Conservation (phyloP, 1,139 yeast species). For the Magnusiomyces fungicola region DNA sequence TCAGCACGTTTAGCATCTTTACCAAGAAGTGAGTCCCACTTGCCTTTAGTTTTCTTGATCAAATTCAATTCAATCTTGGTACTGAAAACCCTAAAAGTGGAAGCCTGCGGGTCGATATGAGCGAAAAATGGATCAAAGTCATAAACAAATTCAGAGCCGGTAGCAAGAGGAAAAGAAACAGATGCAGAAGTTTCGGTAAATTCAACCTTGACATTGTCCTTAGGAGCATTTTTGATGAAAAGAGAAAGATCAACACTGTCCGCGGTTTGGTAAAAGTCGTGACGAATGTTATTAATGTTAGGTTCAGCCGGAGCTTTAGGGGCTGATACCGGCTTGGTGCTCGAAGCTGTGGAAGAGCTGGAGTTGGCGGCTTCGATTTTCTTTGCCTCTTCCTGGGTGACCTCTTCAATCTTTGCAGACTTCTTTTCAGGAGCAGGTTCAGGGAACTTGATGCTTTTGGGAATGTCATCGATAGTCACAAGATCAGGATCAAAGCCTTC, state of each 20-base stretch:
- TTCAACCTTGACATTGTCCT: constrained; percentile 36
- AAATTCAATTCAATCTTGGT: constrained; percentile 69
- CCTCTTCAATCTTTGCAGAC: background rate
- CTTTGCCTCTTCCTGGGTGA: background rate
- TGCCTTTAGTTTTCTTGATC: constrained; percentile 28
- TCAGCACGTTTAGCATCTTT: constrained; percentile 13
- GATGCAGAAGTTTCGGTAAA: constrained; percentile 33
- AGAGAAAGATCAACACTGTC: constrained; percentile 57
- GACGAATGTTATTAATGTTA: constrained; percentile 40
- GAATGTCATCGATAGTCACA: constrained; percentile 21
- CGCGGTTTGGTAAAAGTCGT: constrained; percentile 74
- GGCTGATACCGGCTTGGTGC: background rate
- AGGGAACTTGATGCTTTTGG: constrained; percentile 8
- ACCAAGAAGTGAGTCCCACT: constrained; percentile 37
- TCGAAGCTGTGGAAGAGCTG: background rate
- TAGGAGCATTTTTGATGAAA: constrained; percentile 59
- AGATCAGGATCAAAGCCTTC: constrained; percentile 12
- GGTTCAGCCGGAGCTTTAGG: constrained; percentile 4
- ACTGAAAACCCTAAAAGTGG: constrained; percentile 48
- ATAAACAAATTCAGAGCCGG: constrained; percentile 18
- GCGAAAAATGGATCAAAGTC: constrained; percentile 44
- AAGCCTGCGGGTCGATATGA: constrained; percentile 42
- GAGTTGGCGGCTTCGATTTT: background rate
- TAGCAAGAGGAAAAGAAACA: constrained; percentile 17
- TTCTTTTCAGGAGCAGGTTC: background rate